Percentiles rank a stretch among this genome's conserved stretches.
Evolutionary conservation across 2,329 filamentous ascomycete genomes (phyloP).

Genomic region (Lasiodiplodia sp.): DNA sequence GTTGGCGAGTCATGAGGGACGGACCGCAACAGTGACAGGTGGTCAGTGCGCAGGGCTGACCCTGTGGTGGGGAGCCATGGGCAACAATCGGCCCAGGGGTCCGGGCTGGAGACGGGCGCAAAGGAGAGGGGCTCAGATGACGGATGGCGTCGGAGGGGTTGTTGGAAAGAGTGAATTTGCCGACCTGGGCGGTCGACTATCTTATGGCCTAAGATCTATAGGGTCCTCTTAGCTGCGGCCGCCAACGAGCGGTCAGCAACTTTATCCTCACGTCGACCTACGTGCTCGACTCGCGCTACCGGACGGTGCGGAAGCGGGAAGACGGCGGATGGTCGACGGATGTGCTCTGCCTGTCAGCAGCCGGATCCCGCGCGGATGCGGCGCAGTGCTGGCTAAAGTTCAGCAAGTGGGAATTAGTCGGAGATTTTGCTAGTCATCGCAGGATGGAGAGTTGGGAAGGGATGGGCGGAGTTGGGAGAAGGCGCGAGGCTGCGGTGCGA

Average conservation of each 20-base stretch:
- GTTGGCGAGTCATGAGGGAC: slow-evolving; percentile 13
- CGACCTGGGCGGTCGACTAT: slow-evolving; percentile 10
- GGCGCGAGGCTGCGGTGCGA: slow-evolving; percentile 5
- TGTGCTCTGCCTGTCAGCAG: background rate
- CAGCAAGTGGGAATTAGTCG: slow-evolving; percentile 1
- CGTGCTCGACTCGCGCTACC: too few relatives aligned
- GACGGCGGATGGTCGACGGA: background rate
- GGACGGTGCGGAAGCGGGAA: background rate
- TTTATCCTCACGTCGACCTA: slow-evolving; percentile 10
- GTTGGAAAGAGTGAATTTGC: slow-evolving; percentile 5
- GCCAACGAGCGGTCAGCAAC: slow-evolving; percentile 11
- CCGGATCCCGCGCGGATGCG: background rate
- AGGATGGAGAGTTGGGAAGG: slow-evolving; percentile 4
- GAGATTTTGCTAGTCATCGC: slow-evolving; percentile 19
- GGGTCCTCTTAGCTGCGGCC: slow-evolving; percentile 3
- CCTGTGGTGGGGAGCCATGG: background rate
- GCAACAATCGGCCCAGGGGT: background rate
- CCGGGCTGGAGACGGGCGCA: background rate
- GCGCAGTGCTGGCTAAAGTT: background rate
- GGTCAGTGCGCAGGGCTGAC: slow-evolving; percentile 19
- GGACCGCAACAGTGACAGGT: slow-evolving; percentile 6
- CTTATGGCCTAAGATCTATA: slow-evolving; percentile 25
- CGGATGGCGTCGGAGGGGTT: background rate
- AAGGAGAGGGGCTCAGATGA: background rate
- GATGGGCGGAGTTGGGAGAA: background rate